phyloP scores from a whole-genome alignment of 257 asterid genomes.

The Solanum medicagineum region DNA sequence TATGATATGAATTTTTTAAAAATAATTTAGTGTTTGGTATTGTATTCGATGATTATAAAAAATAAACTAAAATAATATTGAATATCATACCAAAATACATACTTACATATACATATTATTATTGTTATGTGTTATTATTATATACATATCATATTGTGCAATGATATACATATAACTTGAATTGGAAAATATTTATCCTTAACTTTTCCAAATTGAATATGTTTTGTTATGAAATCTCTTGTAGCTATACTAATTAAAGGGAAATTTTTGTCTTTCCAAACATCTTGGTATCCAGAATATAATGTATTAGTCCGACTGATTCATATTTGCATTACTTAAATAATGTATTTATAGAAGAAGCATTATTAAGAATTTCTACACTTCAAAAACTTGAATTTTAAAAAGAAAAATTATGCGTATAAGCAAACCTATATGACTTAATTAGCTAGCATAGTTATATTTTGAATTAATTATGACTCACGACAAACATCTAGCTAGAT shows the following conservation, averaged over 20 bases:
- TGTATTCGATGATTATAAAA: too few relatives aligned
- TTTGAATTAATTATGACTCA: too few relatives aligned
- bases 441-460: too few relatives aligned
- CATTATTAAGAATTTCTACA: not conserved
- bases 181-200: not conserved
- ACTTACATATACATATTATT: too few relatives aligned
- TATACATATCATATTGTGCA: not conserved
- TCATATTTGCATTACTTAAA: not conserved
- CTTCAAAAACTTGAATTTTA: fast-evolving
- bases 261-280: too few relatives aligned
- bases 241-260: not conserved
- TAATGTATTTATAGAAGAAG: not conserved
- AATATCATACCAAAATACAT: too few relatives aligned
- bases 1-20: too few relatives aligned
- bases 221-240: not conserved
- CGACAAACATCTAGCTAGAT: too few relatives aligned
- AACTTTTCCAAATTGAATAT: not conserved
- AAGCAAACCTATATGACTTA: too few relatives aligned
- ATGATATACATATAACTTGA: not conserved
- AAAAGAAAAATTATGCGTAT: not conserved
- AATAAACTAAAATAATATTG: too few relatives aligned
- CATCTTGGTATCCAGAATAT: not conserved
- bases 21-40: too few relatives aligned
- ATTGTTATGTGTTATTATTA: not conserved
- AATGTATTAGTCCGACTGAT: not conserved